A percentile compares a stretch with the other conserved stretches of the same genome.
Evolutionary conservation across 2,329 filamentous ascomycete species (phyloP).

Genomic region (Teratosphaeria gauchensis): DNA sequence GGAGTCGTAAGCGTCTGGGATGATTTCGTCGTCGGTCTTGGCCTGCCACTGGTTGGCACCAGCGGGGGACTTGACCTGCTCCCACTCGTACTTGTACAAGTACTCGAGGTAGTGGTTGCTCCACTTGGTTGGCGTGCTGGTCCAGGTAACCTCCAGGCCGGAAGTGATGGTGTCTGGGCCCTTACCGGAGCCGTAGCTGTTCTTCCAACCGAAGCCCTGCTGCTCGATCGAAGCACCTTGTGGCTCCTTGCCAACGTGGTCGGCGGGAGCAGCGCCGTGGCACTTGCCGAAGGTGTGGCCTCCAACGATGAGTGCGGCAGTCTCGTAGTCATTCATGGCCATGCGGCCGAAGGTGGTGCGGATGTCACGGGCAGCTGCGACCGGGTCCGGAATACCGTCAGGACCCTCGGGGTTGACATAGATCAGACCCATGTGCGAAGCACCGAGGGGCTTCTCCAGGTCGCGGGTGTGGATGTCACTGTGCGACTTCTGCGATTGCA

Average conservation of each 20-base stretch:
- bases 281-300: slow-evolving; percentile 76
- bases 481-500: slow-evolving; percentile 34
- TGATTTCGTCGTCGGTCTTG: slow-evolving; percentile 55
- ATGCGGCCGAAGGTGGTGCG: slow-evolving; percentile 66
- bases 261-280: slow-evolving; percentile 58
- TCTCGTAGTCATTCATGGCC: slow-evolving; percentile 79
- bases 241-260: slow-evolving; percentile 59
- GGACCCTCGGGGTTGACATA: slow-evolving; percentile 77
- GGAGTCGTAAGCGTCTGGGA: slow-evolving; percentile 61
- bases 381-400: slow-evolving; percentile 59
- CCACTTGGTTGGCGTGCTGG: slow-evolving; percentile 65
- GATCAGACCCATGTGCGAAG: slow-evolving; percentile 67
- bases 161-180: slow-evolving; percentile 66
- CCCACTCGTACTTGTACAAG: slow-evolving; percentile 71
- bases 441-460: slow-evolving; percentile 58
- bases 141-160: slow-evolving; percentile 73
- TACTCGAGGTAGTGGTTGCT: slow-evolving; percentile 66
- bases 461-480: slow-evolving; percentile 48
- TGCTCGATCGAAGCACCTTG: slow-evolving; percentile 53
- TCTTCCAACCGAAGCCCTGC: slow-evolving; percentile 66
- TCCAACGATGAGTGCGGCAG: slow-evolving; percentile 67
- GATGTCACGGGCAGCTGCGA: slow-evolving; percentile 62
- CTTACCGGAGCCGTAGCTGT: slow-evolving; percentile 54
- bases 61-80: slow-evolving; percentile 63
- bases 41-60: slow-evolving; percentile 71